Evolutionary conservation across 2,329 filamentous ascomycete species (phyloP).

Genomic region (Colletotrichum tamarilloi): DNA sequence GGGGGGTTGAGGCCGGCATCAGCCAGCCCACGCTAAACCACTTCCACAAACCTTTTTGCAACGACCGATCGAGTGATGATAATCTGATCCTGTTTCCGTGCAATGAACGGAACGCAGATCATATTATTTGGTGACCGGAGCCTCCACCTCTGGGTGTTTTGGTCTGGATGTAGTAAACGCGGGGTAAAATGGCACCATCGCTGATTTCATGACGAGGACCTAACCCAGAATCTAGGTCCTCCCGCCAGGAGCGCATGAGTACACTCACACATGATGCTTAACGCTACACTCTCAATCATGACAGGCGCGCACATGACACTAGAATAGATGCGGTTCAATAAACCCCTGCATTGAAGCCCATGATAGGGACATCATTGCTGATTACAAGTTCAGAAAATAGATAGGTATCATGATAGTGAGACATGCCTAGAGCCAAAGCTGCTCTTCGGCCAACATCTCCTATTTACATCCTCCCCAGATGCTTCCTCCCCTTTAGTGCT

Average conservation of each 20-base stretch:
- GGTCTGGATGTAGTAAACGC: not conserved
- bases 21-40: not conserved
- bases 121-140: not conserved
- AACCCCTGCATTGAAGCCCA: not conserved
- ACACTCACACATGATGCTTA: too few relatives aligned
- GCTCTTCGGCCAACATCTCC: not conserved
- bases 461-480: conserved; percentile 6
- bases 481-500: not conserved
- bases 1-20: not conserved
- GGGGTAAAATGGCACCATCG: not conserved
- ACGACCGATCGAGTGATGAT: not conserved
- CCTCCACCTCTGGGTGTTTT: not conserved
- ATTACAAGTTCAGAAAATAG: conserved; percentile 9
- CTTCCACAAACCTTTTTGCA: not conserved
- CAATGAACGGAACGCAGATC: too few relatives aligned
- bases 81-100: not conserved
- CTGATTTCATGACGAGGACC: too few relatives aligned
- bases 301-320: not conserved
- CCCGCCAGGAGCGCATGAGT: too few relatives aligned
- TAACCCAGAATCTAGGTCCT: too few relatives aligned
- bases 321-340: not conserved
- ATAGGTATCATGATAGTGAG: conserved; percentile 30
- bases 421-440: not conserved
- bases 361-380: not conserved
- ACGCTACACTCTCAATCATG: not conserved